A percentile compares a stretch with the other conserved stretches of the same genome.
These are phyloP conservation scores for Saitozyma podzolica DNA, from an alignment of 768 basidiomycete genomes.

Conservation along the genomic window DNA sequence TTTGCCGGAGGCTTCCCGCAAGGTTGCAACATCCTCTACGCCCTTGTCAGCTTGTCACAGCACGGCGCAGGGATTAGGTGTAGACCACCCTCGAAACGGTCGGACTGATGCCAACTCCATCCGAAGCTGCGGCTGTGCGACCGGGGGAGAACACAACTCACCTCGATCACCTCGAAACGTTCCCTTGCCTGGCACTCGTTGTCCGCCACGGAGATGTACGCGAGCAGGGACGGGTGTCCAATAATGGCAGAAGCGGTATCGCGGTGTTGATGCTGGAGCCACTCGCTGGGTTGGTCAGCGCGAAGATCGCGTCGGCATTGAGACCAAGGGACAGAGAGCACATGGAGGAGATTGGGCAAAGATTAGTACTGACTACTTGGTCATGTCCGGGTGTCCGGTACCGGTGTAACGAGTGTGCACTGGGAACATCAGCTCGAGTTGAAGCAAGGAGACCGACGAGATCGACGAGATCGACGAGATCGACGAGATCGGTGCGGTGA, in stretches of 20 bases:
- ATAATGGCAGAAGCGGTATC: constrained; percentile 92
- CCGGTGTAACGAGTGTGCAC: constrained; percentile 96
- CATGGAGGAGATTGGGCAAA: not conserved
- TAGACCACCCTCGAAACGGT: not conserved
- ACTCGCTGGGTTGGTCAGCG: constrained; percentile 65
- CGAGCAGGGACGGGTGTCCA: constrained; percentile 80
- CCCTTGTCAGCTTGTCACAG: constrained; percentile 2
- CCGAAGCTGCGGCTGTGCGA: not conserved
- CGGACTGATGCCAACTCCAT: not conserved
- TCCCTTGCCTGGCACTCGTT: constrained; percentile 85
- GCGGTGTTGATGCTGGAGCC: constrained; percentile 95
- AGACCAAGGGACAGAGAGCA: not conserved
- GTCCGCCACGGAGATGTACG: constrained; percentile 89
- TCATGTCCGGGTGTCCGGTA: constrained; percentile 93
- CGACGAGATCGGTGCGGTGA: constrained; percentile 32
- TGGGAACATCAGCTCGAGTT: constrained; percentile 48
- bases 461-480: no score
- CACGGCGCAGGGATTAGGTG: not conserved
- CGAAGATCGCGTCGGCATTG: not conserved
- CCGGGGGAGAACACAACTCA: constrained; percentile 50
- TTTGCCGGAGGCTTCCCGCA: constrained; percentile 89
- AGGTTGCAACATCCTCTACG: constrained; percentile 87
- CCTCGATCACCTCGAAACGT: constrained; percentile 96
- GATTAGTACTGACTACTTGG: constrained; percentile 74
- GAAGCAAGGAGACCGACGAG: no score